Percentiles rank a stretch among this genome's conserved stretches.
These are phyloP conservation scores for Cadophora sp. DNA, from an alignment of 2,329 filamentous ascomycete species.

Conservation along the genomic window DNA sequence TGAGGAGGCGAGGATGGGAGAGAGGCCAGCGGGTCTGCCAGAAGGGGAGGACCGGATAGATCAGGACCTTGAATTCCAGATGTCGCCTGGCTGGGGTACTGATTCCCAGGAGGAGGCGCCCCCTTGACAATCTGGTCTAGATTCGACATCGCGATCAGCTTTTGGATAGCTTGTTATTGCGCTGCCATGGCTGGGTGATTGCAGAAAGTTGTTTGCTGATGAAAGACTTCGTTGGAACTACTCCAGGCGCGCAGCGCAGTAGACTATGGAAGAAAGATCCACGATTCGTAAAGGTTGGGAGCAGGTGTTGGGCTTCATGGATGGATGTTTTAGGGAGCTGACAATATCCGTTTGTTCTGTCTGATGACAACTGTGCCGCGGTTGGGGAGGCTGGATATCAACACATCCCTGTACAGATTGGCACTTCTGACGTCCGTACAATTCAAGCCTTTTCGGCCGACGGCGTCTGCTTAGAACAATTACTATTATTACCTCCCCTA, in stretches of 20 bases:
- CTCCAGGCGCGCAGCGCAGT: slow-evolving; percentile 11
- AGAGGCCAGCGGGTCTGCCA: slow-evolving; percentile 44
- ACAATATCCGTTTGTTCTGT: slow-evolving; percentile 11
- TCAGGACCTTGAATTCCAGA: slow-evolving; percentile 48
- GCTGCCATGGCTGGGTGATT: slow-evolving; percentile 20
- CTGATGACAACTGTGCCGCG: slow-evolving; percentile 13
- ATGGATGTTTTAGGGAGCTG: slow-evolving; percentile 1
- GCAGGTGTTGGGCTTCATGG: slow-evolving; percentile 9
- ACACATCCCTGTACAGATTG: neutral
- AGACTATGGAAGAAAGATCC: neutral
- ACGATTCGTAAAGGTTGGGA: neutral
- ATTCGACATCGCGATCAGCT: slow-evolving; percentile 41
- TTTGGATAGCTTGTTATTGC: slow-evolving; percentile 32
- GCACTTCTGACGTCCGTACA: neutral
- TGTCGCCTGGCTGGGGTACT: slow-evolving; percentile 44
- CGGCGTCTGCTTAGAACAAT: neutral
- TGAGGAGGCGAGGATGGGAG: slow-evolving; percentile 47
- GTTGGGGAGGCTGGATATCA: slow-evolving; percentile 3
- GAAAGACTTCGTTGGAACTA: neutral
- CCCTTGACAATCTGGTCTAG: slow-evolving; percentile 90
- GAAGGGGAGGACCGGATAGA: slow-evolving; percentile 44
- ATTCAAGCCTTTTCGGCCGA: slow-evolving; percentile 1
- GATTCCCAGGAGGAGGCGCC: slow-evolving; percentile 68
- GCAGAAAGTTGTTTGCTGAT: neutral
- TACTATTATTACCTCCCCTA: neutral